phyloP scores from a whole-genome alignment of 176 grass and related monocot species.

The Sorghum bicolor region DNA sequence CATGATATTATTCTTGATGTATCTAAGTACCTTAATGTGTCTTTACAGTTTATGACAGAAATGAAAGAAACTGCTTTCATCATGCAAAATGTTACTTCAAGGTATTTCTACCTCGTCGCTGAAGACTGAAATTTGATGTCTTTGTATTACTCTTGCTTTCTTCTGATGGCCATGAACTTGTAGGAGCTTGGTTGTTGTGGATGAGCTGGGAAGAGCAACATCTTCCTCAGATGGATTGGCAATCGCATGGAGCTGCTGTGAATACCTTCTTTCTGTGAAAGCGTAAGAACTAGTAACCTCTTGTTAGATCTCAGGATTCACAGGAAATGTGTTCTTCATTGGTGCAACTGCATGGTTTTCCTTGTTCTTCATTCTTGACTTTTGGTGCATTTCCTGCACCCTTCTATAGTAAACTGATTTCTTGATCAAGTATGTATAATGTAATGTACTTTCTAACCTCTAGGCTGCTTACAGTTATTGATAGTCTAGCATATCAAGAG shows the following conservation, averaged over 20 bases:
- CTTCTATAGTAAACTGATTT: not conserved
- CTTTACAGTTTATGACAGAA: constrained; percentile 98
- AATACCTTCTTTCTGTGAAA: constrained; percentile 75
- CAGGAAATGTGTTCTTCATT: not conserved
- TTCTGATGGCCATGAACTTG: constrained; percentile 26
- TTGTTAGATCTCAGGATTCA: not conserved
- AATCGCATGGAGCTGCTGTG: constrained; percentile 98
- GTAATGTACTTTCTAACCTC: not conserved
- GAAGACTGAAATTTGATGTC: constrained; percentile 12
- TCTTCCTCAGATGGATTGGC: constrained; percentile 95
- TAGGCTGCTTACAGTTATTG: not conserved
- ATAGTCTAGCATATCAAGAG: not conserved
- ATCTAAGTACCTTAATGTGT: constrained; percentile 21
- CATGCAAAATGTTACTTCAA: constrained; percentile 89
- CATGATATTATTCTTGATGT: not conserved
- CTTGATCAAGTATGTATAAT: constrained; percentile 8
- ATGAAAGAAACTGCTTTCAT: constrained; percentile 99
- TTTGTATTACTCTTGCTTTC: constrained; percentile 20
- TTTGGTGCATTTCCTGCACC: not conserved
- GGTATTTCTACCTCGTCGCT: constrained; percentile 41
- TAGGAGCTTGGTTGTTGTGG: constrained; percentile 89
- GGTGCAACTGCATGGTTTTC: not conserved
- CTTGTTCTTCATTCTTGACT: not conserved
- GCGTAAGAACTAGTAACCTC: constrained; percentile 57
- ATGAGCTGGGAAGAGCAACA: constrained; percentile 98